These are phyloP conservation scores for Nitzschia sp. DNA, from an alignment of 108 stramenopile species.

Conservation along the genomic window DNA sequence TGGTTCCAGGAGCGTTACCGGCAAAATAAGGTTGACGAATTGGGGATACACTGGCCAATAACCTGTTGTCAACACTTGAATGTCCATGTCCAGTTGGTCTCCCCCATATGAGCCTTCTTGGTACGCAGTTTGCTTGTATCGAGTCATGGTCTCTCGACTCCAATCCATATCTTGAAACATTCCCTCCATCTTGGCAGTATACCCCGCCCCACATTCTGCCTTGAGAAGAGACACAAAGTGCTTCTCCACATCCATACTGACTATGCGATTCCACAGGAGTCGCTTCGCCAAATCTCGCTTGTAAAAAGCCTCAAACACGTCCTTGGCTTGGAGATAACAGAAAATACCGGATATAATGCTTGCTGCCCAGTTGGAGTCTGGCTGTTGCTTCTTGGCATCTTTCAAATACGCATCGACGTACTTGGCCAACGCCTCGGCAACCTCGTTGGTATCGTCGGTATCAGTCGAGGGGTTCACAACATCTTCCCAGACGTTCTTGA, in stretches of 20 bases:
- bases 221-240: slow-evolving; percentile 92
- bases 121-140: slow-evolving; percentile 66
- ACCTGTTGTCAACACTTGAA: slow-evolving; percentile 92
- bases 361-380: slow-evolving; percentile 32
- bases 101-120: slow-evolving; percentile 15
- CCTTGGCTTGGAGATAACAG: slow-evolving; percentile 89
- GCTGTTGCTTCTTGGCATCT: slow-evolving; percentile 54
- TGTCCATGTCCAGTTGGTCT: slow-evolving; percentile 73
- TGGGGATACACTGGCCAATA: slow-evolving; percentile 96
- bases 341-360: slow-evolving; percentile 80
- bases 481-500: slow-evolving; percentile 87
- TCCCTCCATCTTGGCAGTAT: slow-evolving; percentile 99
- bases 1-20: slow-evolving; percentile 49
- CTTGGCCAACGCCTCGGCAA: slow-evolving; percentile 92
- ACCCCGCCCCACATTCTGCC: slow-evolving; percentile 96
- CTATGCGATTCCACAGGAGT: slow-evolving; percentile 84
- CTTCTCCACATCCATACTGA: slow-evolving; percentile 88
- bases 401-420: slow-evolving; percentile 71
- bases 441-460: slow-evolving; percentile 41
- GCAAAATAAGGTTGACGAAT: slow-evolving; percentile 67
- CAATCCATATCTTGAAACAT: slow-evolving; percentile 99
- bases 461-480: slow-evolving; percentile 65
- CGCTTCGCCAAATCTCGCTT: slow-evolving; percentile 94
- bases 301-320: slow-evolving; percentile 98
- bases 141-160: slow-evolving; percentile 84